A percentile compares a stretch with the other conserved stretches of the same genome.
These are phyloP conservation scores for Phytopythium chamaehyphon DNA, from an alignment of 352 stramenopile genomes.

Conservation along the genomic window DNA sequence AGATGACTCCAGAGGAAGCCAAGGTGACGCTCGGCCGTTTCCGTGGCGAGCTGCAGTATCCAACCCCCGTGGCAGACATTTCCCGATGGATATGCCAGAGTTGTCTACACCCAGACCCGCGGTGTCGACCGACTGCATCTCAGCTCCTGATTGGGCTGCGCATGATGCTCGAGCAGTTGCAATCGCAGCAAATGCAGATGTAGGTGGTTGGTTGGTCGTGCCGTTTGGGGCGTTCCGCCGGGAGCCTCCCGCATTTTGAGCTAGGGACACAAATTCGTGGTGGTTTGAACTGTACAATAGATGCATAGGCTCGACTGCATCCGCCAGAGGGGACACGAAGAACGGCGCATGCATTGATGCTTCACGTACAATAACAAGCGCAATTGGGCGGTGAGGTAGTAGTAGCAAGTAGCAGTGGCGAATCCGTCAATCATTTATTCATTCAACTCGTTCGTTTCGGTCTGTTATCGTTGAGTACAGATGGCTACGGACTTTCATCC, in stretches of 20 bases:
- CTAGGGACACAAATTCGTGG: neutral
- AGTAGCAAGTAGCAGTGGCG: constrained; percentile 1
- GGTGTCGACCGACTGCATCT: constrained; percentile 52
- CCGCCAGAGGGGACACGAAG: neutral
- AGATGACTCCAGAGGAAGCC: constrained; percentile 51
- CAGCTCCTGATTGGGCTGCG: constrained; percentile 60
- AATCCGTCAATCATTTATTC: no score
- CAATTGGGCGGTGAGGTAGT: neutral
- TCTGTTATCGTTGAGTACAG: no score
- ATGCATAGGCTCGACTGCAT: constrained; percentile 20
- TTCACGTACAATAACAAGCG: constrained; percentile 4
- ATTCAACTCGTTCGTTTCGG: no score
- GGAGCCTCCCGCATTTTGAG: constrained; percentile 25
- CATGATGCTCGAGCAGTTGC: constrained; percentile 20
- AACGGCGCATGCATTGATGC: neutral
- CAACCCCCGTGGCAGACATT: constrained; percentile 39
- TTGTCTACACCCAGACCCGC: constrained; percentile 60
- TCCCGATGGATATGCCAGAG: constrained; percentile 67
- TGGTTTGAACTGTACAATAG: constrained; percentile 39
- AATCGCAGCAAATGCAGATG: constrained; percentile 4
- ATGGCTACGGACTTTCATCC: no score
- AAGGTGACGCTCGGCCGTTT: constrained; percentile 26
- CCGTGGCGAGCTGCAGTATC: constrained; percentile 32
- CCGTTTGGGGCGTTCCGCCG: no score
- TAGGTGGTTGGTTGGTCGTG: constrained; percentile 13